Conservation (phyloP, 768 basidiomycete species). For the Leccinellum albellum region DNA sequence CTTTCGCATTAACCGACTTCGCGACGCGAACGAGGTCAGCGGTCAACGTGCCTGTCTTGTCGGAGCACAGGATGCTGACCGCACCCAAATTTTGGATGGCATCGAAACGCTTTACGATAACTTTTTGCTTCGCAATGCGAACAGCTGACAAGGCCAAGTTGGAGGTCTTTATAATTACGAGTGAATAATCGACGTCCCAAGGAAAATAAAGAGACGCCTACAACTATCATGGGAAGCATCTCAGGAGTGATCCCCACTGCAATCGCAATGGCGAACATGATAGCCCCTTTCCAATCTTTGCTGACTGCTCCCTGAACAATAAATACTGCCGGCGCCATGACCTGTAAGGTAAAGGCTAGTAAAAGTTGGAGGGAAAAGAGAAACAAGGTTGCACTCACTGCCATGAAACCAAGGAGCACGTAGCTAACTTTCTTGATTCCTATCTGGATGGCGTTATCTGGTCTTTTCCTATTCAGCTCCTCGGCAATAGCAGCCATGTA, state of each 20-base stretch:
- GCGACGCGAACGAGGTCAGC: constrained; percentile 36
- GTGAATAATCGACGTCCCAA: neutral
- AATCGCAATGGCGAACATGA: constrained; percentile 31
- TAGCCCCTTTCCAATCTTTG: constrained; percentile 29
- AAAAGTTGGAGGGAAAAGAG: neutral
- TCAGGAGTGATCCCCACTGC: constrained; percentile 32
- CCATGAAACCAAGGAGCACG: constrained; percentile 30
- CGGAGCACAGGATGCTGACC: constrained; percentile 52
- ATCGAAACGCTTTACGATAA: constrained; percentile 60
- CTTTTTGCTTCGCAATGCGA: constrained; percentile 54
- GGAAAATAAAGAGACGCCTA: constrained; percentile 8
- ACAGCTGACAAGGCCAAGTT: constrained; percentile 57
- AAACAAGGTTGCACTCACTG: constrained; percentile 11
- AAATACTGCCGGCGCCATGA: constrained; percentile 31
- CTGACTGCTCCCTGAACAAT: constrained; percentile 30
- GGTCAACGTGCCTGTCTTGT: constrained; percentile 64
- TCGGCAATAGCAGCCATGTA: constrained; percentile 35
- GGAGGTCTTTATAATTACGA: constrained; percentile 47
- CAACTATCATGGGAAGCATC: constrained; percentile 34
- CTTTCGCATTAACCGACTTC: constrained; percentile 22
- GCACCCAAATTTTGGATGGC: constrained; percentile 61
- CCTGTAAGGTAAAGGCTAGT: constrained; percentile 7
- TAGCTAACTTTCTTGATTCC: constrained; percentile 34
- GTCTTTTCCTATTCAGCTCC: constrained; percentile 30
- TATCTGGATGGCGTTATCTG: constrained; percentile 32